Base-by-base conservation (phyloP, 306 rosid species). In the Sophora flavescens region DNA sequence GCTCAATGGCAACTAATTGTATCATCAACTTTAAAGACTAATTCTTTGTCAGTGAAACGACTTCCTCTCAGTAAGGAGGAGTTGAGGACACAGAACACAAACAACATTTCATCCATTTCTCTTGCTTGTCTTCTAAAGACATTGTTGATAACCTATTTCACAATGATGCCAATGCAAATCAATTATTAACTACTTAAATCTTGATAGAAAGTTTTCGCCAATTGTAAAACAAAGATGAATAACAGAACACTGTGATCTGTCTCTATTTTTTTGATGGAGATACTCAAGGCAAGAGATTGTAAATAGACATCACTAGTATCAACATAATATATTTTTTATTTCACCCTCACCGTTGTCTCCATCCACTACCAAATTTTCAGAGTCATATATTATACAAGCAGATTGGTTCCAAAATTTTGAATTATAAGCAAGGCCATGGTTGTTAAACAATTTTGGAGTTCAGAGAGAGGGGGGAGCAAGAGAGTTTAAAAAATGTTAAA, bases 301-400 rank as follows among this genome's bases (percentile, higher is more conserved):
- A 58, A 77, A 67, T 36, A 76, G 26, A 76, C 41, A 54, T 30
- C 47, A 70, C 71, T 8, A 17, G 72, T 70, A 60, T 56, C 75
- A 44, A 52, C 48, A 56, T 44, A 9, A 56, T 67, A 52, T 36
- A 38, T 15, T 47, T 30, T 56, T 42, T 58, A 18, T 45, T 36
- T 51, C 18, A 35, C 44, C 16, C 28, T 28, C 16, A 17, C 8
- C 5, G 70, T 15, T 51, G 41, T 58, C 42, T 45, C 13, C 56
- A 73, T 44, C 57, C 39, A 30, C 70, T 12, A 53, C 59, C 12
- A 44, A 30, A 12, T 12, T 61, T 68, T 45, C 58, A 1, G 39
- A 16, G 41, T 47, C 30, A 14, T 13, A 56, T 44, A 70, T 57
- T 44, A n/a, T 76, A 50, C 22, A 3, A 5, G 17, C 15, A 44